phyloP scores from a whole-genome alignment of 441 rosid species.

The Bruguiera hainesii region DNA sequence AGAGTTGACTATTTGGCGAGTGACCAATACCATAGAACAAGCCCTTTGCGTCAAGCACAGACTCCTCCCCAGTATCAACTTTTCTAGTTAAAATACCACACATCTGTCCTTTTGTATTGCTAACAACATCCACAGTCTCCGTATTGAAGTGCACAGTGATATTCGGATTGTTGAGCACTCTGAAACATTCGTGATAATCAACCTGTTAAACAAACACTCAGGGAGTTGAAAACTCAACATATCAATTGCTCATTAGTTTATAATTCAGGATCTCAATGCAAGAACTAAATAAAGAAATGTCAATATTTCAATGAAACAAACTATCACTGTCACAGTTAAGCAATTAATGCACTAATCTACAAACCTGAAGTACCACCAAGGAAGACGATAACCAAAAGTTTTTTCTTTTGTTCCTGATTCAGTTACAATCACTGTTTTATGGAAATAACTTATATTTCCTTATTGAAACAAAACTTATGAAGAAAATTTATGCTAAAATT shows the following conservation, averaged over 20 bases:
- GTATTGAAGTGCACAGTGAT: conserved; percentile 94
- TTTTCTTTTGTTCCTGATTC: not conserved
- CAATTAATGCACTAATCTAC: conserved; percentile 2
- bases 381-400: not conserved
- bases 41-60: conserved; percentile 89
- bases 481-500: not conserved
- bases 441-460: not conserved
- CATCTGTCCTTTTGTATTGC: conserved; percentile 95
- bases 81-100: conserved; percentile 79
- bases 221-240: conserved; percentile 97
- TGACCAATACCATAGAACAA: conserved; percentile 98
- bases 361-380: conserved; percentile 6
- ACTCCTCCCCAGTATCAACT: conserved; percentile 79
- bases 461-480: not conserved
- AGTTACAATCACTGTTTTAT: not conserved
- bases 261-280: conserved; percentile 35
- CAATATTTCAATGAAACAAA: conserved; percentile 1
- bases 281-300: conserved; percentile 12
- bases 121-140: conserved; percentile 74
- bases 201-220: conserved; percentile 99
- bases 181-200: conserved; percentile 99
- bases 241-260: conserved; percentile 65
- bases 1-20: conserved; percentile 80
- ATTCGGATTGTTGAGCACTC: conserved; percentile 97
- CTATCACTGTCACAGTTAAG: conserved; percentile 6